A percentile compares a stretch with the other conserved stretches of the same genome.
phyloP scores from a whole-genome alignment of 2,329 filamentous ascomycete genomes.

The Fusarium setosum region DNA sequence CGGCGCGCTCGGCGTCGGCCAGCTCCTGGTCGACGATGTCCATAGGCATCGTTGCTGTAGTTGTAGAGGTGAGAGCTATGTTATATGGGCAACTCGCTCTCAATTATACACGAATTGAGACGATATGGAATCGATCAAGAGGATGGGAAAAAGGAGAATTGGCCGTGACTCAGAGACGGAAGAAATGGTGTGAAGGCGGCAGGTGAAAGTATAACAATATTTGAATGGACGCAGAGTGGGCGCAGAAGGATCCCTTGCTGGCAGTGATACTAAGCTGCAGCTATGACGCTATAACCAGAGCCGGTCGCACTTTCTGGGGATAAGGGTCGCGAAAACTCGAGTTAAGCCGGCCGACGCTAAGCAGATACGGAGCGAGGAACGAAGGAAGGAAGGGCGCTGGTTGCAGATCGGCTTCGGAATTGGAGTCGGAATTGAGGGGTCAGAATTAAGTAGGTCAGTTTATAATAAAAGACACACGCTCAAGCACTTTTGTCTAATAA shows the following conservation, averaged over 20 bases:
- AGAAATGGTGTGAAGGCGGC: slow-evolving; percentile 4
- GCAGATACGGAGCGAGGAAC: slow-evolving; percentile 5
- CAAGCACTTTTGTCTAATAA: background rate
- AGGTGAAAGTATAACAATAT: slow-evolving; percentile 9
- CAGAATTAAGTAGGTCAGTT: background rate
- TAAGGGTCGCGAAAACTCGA: slow-evolving; percentile 10
- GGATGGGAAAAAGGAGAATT: background rate
- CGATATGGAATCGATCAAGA: background rate
- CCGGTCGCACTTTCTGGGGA: slow-evolving; percentile 16
- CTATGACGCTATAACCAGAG: slow-evolving; percentile 38
- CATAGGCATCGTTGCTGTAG: slow-evolving; percentile 51
- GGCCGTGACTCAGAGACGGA: background rate
- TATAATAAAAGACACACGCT: background rate
- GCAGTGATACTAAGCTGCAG: slow-evolving; percentile 14
- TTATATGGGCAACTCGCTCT: no score
- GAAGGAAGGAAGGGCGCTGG: slow-evolving; percentile 11
- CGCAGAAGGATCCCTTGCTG: background rate
- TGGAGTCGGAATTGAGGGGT: slow-evolving; percentile 11
- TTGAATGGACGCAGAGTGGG: background rate
- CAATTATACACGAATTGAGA: background rate
- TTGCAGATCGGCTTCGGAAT: slow-evolving; percentile 13
- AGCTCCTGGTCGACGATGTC: slow-evolving; percentile 67
- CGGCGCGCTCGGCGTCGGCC: slow-evolving; percentile 65
- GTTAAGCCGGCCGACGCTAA: slow-evolving; percentile 30
- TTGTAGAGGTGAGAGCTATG: no score